Percentiles rank a stretch among this genome's conserved stretches.
Conservation (phyloP, 2,329 filamentous ascomycete genomes). For the Cladosporium sp. region DNA sequence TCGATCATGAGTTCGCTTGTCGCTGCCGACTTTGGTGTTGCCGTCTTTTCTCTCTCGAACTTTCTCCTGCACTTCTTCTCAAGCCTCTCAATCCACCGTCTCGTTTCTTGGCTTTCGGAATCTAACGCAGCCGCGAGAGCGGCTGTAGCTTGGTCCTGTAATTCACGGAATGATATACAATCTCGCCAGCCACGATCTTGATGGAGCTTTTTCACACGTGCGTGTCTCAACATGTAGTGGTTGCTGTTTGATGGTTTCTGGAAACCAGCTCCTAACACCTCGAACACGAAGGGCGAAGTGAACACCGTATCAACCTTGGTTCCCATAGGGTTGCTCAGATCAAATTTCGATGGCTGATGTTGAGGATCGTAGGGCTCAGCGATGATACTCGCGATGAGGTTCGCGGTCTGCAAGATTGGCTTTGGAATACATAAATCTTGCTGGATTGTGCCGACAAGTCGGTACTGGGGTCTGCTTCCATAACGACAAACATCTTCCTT, state of each 20-base stretch:
- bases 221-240: slow-evolving; percentile 74
- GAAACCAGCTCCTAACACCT: slow-evolving; percentile 75
- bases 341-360: slow-evolving; percentile 20
- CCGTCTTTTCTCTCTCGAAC: slow-evolving; percentile 25
- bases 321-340: slow-evolving; percentile 10
- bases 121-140: slow-evolving; percentile 49
- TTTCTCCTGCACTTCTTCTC: slow-evolving; percentile 37
- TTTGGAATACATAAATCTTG: slow-evolving; percentile 45
- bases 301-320: slow-evolving; percentile 53
- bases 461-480: slow-evolving; percentile 56
- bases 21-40: slow-evolving; percentile 18
- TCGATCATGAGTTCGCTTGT: neutral
- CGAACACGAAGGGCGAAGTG: slow-evolving; percentile 68
- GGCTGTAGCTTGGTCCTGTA: slow-evolving; percentile 62
- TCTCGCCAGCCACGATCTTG: slow-evolving; percentile 68
- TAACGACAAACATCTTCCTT: slow-evolving; percentile 54
- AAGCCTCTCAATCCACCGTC: slow-evolving; percentile 59
- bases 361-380: slow-evolving; percentile 28
- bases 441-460: slow-evolving; percentile 56
- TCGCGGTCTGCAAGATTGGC: slow-evolving; percentile 41
- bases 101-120: slow-evolving; percentile 58
- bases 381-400: slow-evolving; percentile 37
- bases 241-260: slow-evolving; percentile 65
- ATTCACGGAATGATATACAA: slow-evolving; percentile 62
- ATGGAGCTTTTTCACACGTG: slow-evolving; percentile 71